These are phyloP conservation scores for Zygosaccharomyces kombuchaensis DNA, from an alignment of 805 yeast genomes.

Conservation along the genomic window DNA sequence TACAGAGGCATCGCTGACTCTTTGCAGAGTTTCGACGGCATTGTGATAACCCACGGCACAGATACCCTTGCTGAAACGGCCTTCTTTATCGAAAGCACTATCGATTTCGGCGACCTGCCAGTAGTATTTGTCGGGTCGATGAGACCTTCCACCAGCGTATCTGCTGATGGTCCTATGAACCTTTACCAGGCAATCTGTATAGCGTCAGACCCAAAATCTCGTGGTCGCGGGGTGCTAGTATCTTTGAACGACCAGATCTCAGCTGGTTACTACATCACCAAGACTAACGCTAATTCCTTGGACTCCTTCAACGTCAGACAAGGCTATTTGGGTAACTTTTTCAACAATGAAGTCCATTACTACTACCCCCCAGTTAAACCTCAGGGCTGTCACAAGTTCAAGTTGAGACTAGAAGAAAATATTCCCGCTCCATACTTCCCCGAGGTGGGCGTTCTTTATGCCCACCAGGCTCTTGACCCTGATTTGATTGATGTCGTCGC, in stretches of 20 bases:
- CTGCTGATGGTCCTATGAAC: slow-evolving; percentile 72
- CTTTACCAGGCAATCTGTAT: slow-evolving; percentile 64
- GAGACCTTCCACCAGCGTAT: slow-evolving; percentile 68
- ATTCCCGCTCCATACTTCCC: slow-evolving; percentile 22
- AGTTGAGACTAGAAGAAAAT: slow-evolving; percentile 32
- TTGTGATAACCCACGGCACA: slow-evolving; percentile 69
- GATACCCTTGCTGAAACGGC: slow-evolving; percentile 67
- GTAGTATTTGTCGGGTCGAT: slow-evolving; percentile 68
- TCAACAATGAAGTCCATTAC: slow-evolving; percentile 59
- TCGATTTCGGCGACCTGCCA: slow-evolving; percentile 46
- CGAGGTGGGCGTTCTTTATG: slow-evolving; percentile 51
- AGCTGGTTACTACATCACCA: slow-evolving; percentile 65
- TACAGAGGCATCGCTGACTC: slow-evolving; percentile 45
- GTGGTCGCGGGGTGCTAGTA: slow-evolving; percentile 57
- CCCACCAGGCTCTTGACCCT: slow-evolving; percentile 56
- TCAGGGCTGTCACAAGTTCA: slow-evolving; percentile 43
- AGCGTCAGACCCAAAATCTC: slow-evolving; percentile 48
- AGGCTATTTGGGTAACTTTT: slow-evolving; percentile 67
- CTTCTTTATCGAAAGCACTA: slow-evolving; percentile 51
- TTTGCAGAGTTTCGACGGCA: slow-evolving; percentile 47
- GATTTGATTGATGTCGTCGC: slow-evolving; percentile 45
- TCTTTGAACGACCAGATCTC: slow-evolving; percentile 66
- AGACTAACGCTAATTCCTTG: slow-evolving; percentile 63
- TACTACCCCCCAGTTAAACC: slow-evolving; percentile 62
- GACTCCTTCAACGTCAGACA: slow-evolving; percentile 70